Base-by-base conservation (phyloP, 768 basidiomycete species). In the Kwoniella heveanensis region DNA sequence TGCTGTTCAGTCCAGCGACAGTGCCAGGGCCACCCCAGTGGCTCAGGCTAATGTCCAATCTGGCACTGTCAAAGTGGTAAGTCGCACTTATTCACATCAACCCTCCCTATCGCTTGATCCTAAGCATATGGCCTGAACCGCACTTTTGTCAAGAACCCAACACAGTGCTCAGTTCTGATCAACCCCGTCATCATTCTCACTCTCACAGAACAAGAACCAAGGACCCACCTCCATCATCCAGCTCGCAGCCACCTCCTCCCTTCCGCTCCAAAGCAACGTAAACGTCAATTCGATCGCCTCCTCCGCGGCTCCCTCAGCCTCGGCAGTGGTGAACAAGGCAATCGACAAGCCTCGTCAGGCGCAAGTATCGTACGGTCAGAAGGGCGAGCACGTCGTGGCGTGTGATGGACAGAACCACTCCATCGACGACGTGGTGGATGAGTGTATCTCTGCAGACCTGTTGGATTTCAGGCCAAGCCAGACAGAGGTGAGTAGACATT, bases 401-500 rank as follows among this genome's bases (percentile, higher is more conserved):
- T 62, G 60, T 26, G 60, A 62, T 56, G 60, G 60, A 0, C 24
- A 55, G 22, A 10, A 12, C 1, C 60, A 62, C 26, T 21, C 32
- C 29, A 36, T 22, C 22, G 27, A 49, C 24, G 60, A 62, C 19
- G n/a, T 62, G 19, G 44, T 62, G 27, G 60, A 62, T 24, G 60
- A 62, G 44, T 62, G 60, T 29, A 62, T 62, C 29, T 44, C 39
- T 27, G 46, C 46, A 29, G 60, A 62, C 32, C 24, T 62, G 30
- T 24, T 62, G 19, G 54, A 54, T 50, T 54, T 22, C n/a, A 54
- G 32, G 50, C 60, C 60, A 19, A 49, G 48, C 21, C 52, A 54
- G 39, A 62, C 60, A 24, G 60, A 62, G 44, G 60, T 61, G 39
- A 61, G 60, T 54, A n/a, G n/a, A n/a, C n/a, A n/a, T n/a, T n/a